Evolutionary conservation across 1,284 basidiomycete genomes (phyloP), one percentile per base, ranked within the genome.

Genomic region (Xerocomus amazonicus): DNA sequence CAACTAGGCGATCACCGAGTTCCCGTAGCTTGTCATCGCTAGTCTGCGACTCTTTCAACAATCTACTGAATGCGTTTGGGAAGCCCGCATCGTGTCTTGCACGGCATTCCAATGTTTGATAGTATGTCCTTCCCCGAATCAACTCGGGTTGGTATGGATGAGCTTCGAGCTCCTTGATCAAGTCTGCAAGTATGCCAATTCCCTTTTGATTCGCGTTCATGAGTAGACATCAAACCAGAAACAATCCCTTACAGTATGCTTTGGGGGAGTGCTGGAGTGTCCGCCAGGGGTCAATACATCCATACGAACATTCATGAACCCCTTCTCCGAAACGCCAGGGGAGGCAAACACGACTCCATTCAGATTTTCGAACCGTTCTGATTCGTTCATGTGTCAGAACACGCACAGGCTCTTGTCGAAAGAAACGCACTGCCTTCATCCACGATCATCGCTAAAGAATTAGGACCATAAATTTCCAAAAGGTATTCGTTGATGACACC

Each of bases 221-320:
- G n/a, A 44, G 23, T 38, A 37, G 2, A 41, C 10, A 6, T 4
- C 7, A 3, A n/a, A 36, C 17, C 35, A 28, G 7, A 37, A 16
- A 26, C 2, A n/a, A 2, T 19, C 7, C 32, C 23, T 50, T 68
- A 46, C 54, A 80, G 79, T 81, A 56, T 81, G 79, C 32, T 66
- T 53, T 29, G 81, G 82, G n/a, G 84, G 84, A 8, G 74, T 69
- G 45, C 80, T 83, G 5, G 82, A 84, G 62, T 88, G 86, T 0
- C 87, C 86, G 10, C 86, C 87, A 1, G 75, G 73, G 3, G 82
- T 77, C 19, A 72, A 60, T 12, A 85, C 76, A 14, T 73, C 69
- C 34, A 86, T 64, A 17, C 73, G 72, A 27, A 81, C 72, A 55
- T 86, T 77, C 39, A 82, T 55, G 58, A 80, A 80, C 0, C 85